Evolutionary conservation across 140 eudicot species (phyloP).

Genomic region (Cichorium intybus): DNA sequence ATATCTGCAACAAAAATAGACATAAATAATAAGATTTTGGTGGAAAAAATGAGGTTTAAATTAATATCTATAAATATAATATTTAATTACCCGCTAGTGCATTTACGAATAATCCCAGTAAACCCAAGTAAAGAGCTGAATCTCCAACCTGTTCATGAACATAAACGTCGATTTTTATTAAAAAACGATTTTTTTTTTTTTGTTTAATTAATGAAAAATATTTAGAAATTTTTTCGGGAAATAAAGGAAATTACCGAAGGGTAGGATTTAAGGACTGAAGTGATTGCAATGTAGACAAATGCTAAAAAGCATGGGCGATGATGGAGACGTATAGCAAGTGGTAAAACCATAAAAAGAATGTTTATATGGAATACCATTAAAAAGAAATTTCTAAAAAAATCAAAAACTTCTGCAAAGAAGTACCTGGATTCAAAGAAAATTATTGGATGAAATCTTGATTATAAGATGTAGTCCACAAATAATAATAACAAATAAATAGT

Average conservation of each 20-base stretch:
- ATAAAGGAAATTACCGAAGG: slow-evolving; percentile 66
- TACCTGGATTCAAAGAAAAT: slow-evolving; percentile 60
- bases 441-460: neutral
- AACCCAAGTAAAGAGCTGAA: slow-evolving; percentile 83
- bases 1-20: slow-evolving; percentile 59
- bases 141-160: slow-evolving; percentile 67
- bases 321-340: slow-evolving; percentile 80
- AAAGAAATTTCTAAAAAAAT: slow-evolving; percentile 84
- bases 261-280: slow-evolving; percentile 88
- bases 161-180: neutral
- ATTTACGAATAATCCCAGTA: slow-evolving; percentile 72
- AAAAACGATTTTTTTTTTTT: neutral
- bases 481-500: no score
- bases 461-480: slow-evolving; percentile 1
- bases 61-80: neutral
- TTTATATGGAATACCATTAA: slow-evolving; percentile 85
- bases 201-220: neutral
- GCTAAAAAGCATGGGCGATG: slow-evolving; percentile 93
- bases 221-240: neutral
- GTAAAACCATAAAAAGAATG: slow-evolving; percentile 88
- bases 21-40: neutral
- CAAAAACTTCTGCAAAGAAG: slow-evolving; percentile 98
- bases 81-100: slow-evolving; percentile 93
- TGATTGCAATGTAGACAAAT: slow-evolving; percentile 83
- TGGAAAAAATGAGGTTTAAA: neutral